Percentiles rank a stretch among this genome's conserved stretches.
Evolutionary conservation across 331 rosid species (phyloP).

Genomic region (Cydonia oblonga): DNA sequence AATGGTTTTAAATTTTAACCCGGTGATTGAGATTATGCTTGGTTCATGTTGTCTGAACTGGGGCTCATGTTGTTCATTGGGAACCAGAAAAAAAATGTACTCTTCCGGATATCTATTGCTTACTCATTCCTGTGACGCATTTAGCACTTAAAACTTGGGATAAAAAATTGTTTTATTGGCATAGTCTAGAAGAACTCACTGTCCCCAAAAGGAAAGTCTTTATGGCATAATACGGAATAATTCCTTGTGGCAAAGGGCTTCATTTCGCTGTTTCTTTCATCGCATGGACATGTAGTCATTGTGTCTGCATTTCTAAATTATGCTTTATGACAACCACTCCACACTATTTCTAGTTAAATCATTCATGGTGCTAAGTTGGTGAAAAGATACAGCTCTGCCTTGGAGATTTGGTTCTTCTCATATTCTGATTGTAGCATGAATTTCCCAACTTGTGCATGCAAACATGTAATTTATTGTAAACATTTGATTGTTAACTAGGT

Average conservation of each 20-base stretch:
- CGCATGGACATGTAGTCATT: background rate
- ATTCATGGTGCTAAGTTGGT: background rate
- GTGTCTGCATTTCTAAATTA: too few species aligned
- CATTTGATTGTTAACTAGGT: conserved; percentile 33
- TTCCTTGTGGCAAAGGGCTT: background rate
- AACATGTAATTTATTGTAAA: too few species aligned
- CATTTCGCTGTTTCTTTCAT: background rate
- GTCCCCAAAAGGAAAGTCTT: background rate
- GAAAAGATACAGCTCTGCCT: background rate
- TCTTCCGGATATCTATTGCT: too few species aligned
- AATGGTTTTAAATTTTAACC: background rate
- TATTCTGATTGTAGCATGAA: background rate
- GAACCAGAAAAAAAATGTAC: background rate
- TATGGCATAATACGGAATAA: background rate
- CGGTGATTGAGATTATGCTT: background rate
- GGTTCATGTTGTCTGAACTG: background rate
- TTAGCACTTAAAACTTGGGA: background rate
- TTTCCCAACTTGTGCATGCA: background rate
- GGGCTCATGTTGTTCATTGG: background rate
- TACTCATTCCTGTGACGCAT: too few species aligned
- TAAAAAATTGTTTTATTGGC: too few species aligned
- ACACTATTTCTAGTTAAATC: background rate
- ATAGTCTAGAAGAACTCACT: too few species aligned
- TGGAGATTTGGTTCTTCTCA: background rate
- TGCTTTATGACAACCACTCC: background rate